Conservation (phyloP, 1,284 basidiomycete species). For the Phellinidium pouzarii region DNA sequence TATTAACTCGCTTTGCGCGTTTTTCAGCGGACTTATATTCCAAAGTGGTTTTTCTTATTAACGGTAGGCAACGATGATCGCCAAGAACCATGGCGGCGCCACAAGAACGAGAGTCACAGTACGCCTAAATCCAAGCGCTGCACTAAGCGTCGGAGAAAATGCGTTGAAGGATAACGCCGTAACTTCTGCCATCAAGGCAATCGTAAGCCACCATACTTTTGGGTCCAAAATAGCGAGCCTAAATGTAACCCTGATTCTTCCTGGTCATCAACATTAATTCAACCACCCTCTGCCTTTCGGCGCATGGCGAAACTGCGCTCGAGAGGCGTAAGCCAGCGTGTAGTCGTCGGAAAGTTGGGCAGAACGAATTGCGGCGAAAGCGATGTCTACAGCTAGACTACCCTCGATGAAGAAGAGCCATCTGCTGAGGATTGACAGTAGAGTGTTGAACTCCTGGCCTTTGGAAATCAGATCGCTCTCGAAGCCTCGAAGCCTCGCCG, state of each 20-base stretch:
- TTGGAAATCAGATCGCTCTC: constrained; percentile 60
- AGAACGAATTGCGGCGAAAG: constrained; percentile 29
- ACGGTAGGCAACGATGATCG: constrained; percentile 19
- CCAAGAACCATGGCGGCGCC: constrained; percentile 23
- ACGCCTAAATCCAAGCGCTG: constrained; percentile 24
- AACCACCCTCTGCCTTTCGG: constrained; percentile 38
- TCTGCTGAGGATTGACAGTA: constrained; percentile 55
- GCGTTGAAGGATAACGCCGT: constrained; percentile 27
- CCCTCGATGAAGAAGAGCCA: constrained; percentile 19
- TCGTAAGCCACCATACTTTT: constrained; percentile 33
- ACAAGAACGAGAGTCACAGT: constrained; percentile 24
- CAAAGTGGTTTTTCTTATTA: constrained; percentile 6
- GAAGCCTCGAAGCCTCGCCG: constrained; percentile 65
- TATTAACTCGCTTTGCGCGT: no score
- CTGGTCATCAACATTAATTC: constrained; percentile 28
- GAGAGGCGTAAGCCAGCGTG: constrained; percentile 22
- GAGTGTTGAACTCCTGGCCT: constrained; percentile 61
- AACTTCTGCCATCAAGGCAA: constrained; percentile 21
- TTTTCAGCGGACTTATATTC: no score
- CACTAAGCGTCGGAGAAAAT: constrained; percentile 30
- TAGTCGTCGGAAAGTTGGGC: constrained; percentile 34
- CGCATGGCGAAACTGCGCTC: constrained; percentile 37
- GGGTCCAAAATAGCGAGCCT: constrained; percentile 34
- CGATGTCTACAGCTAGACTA: constrained; percentile 13
- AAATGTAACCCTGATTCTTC: constrained; percentile 22